phyloP scores from a whole-genome alignment of 192 early-diverging fungal genomes.

The Rhizophagus clarus region DNA sequence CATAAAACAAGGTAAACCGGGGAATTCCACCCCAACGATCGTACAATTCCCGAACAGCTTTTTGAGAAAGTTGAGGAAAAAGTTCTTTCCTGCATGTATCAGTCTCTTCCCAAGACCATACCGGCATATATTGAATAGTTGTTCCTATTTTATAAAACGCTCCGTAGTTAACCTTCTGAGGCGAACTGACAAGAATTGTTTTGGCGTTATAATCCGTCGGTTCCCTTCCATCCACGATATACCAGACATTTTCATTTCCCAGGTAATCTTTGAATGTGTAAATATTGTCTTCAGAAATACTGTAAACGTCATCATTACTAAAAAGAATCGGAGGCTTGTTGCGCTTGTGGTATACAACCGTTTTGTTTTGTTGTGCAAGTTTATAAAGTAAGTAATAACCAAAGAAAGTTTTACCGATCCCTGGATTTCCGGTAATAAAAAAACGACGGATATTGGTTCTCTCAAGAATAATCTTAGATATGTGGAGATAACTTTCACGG shows the following conservation, averaged over 20 bases:
- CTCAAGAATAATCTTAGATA: constrained; percentile 18
- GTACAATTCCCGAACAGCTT: background rate
- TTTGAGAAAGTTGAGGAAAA: background rate
- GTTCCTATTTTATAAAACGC: background rate
- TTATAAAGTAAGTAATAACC: constrained; percentile 15
- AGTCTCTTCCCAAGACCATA: constrained; percentile 21
- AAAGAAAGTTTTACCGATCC: constrained; percentile 26
- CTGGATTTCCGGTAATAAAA: constrained; percentile 12
- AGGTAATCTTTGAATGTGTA: background rate
- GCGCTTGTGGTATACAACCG: constrained; percentile 23
- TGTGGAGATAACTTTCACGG: constrained; percentile 17
- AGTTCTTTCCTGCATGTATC: background rate
- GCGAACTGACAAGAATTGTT: constrained; percentile 17
- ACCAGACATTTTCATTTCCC: constrained; percentile 4
- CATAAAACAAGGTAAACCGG: too few species aligned
- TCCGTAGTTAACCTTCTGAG: background rate
- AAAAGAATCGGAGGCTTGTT: constrained; percentile 13
- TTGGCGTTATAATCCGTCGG: background rate
- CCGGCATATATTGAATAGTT: constrained; percentile 19
- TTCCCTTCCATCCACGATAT: constrained; percentile 10
- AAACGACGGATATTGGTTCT: background rate
- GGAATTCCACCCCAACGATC: too few species aligned
- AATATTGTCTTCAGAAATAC: background rate
- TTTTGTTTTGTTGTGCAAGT: constrained; percentile 11
- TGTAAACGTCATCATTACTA: background rate